Conservation (phyloP, 2,329 filamentous ascomycete species). For the Lecanosticta acicola region DNA sequence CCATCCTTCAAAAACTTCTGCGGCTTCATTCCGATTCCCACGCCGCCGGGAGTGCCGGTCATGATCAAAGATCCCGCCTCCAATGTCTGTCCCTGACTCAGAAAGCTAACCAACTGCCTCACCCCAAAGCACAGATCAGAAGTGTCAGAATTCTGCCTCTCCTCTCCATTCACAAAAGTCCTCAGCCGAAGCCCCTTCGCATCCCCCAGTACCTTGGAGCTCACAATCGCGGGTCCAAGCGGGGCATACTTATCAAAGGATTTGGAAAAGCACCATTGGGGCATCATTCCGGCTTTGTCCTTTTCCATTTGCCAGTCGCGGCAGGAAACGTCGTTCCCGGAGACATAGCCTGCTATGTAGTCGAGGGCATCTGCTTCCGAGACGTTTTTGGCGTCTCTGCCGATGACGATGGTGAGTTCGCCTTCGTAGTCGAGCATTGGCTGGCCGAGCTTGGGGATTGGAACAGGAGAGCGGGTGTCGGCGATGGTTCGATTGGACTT, state of each 20-base stretch:
- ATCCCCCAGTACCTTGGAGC: conserved; percentile 39
- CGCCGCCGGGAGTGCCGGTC: conserved; percentile 46
- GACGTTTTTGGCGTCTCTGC: conserved; percentile 60
- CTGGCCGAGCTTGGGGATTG: conserved; percentile 61
- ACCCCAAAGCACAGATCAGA: conserved; percentile 45
- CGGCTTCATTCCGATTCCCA: conserved; percentile 31
- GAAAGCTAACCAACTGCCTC: conserved; percentile 31
- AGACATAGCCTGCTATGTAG: conserved; percentile 67
- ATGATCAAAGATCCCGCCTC: conserved; percentile 47
- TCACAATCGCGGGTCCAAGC: conserved; percentile 48
- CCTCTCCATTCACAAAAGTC: conserved; percentile 47
- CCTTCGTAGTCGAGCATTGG: conserved; percentile 71
- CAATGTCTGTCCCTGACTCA: conserved; percentile 37
- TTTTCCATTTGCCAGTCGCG: conserved; percentile 54
- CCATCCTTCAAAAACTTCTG: conserved; percentile 30
- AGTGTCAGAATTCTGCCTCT: conserved; percentile 40
- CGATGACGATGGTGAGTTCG: conserved; percentile 69
- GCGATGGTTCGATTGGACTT: conserved; percentile 63
- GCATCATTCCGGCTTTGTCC: conserved; percentile 45
- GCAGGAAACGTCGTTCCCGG: conserved; percentile 76
- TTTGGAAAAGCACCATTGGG: conserved; percentile 56
- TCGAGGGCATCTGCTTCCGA: conserved; percentile 59
- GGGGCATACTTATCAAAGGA: conserved; percentile 55
- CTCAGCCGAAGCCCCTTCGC: conserved; percentile 40
- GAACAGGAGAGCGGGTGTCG: conserved; percentile 61